A percentile compares a stretch with the other conserved stretches of the same genome.
Evolutionary conservation across 2,329 filamentous ascomycete species (phyloP).

Genomic region (Nemania bipapillata): DNA sequence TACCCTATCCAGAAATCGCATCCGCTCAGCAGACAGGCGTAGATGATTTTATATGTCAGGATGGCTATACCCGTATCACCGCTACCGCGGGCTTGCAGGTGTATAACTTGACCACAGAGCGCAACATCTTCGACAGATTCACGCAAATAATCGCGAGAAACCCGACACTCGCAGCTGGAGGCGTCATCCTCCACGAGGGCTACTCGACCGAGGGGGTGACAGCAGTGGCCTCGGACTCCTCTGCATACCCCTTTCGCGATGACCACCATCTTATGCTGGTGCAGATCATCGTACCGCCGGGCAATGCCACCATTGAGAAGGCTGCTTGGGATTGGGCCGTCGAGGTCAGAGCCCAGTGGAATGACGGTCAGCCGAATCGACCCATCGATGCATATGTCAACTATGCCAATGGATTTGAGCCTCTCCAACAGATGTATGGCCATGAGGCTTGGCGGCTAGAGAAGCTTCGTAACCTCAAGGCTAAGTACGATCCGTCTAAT

Average conservation of each 20-base stretch:
- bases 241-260: constrained; percentile 42
- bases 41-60: not conserved
- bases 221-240: constrained; percentile 15
- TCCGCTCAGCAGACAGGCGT: not conserved
- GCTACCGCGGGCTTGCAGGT: not conserved
- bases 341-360: constrained; percentile 35
- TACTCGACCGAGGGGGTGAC: constrained; percentile 42
- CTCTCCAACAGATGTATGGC: constrained; percentile 42
- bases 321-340: constrained; percentile 27
- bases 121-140: constrained; percentile 41
- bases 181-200: constrained; percentile 41
- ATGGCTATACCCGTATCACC: not conserved
- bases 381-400: constrained; percentile 41
- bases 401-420: constrained; percentile 43
- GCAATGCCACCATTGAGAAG: not conserved
- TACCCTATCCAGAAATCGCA: constrained; percentile 40
- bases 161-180: constrained; percentile 27
- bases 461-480: constrained; percentile 43
- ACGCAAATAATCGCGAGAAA: constrained; percentile 24
- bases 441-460: constrained; percentile 49
- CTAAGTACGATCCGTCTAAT: constrained; percentile 4
- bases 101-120: constrained; percentile 45
- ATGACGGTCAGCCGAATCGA: constrained; percentile 37
- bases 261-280: constrained; percentile 40
- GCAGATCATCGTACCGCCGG: not conserved